Evolutionary conservation across 1,284 basidiomycete genomes (phyloP), one percentile per base, ranked within the genome.

Genomic region (Boletus semigastroideus): DNA sequence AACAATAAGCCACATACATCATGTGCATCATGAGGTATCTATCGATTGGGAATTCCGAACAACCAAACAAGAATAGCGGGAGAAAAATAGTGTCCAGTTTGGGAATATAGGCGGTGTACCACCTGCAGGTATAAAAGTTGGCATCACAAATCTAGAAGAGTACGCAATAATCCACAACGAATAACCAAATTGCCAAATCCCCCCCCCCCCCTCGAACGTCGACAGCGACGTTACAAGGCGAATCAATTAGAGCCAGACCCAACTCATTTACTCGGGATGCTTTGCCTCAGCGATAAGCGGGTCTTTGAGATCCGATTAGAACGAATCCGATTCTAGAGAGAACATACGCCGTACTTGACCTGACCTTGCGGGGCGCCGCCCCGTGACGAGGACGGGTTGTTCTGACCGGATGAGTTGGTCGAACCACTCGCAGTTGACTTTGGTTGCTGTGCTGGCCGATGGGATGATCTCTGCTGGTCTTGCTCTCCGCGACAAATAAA

Each of bases 401-500:
- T 39, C 11, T 25, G 20, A 17, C 10, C 30, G 6, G 27, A 5
- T 1, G 34, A 34, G 8, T n/a, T 5, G 33, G 33, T n/a, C 34
- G 34, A 36, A n/a, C 10, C 10, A n/a, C 8, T n/a, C 34, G 34
- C 16, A 14, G 31, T 14, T 8, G 31, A 33, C 14, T 8, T 33
- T 28, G 55, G 22, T 28, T 16, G 33, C 11, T 14, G 4, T 25
- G 22, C 36, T 10, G 38, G 38, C 4, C 13, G 16, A 4, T 16
- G 2, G 14, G 47, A 9, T 10, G 40, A 3, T 1, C 14, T 3
- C 7, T 0, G 1, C 3, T 36, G n/a, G 3, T 36, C 27, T 6
- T 8, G 50, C 20, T 20, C 4, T 1, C 58, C 49, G 9, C 58
- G 54, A 19, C 48, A 13, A 9, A 28, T 22, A 2, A 60, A 49